Base-by-base conservation (phyloP, 805 yeast genomes). In the Ogataea philodendri region DNA sequence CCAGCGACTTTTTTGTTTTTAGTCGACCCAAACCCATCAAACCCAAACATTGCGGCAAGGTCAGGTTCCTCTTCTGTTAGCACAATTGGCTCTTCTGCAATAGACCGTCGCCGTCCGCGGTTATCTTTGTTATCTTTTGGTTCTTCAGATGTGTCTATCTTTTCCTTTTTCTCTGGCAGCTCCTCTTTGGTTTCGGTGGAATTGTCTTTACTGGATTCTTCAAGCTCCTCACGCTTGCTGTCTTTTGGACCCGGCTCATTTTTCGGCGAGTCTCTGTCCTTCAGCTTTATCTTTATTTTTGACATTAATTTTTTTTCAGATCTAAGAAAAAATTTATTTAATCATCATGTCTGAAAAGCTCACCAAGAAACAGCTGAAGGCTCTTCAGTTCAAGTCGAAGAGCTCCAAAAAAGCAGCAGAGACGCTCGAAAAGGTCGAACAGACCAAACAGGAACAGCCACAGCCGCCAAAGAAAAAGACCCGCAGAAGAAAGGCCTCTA, bases 401-500 rank as follows among this genome's bases (percentile, higher is more conserved):
- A 50, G 47, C 54, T 52, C 60, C 49, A 54, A 65, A 21, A 64
- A 62, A 44, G 60, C 56, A 6, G 61, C 62, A 37, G 52, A 61
- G 36, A 60, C 63, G 32, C 50, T 63, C 32, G 57, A 62, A 39
- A 48, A 41, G 22, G 52, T 51, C 35, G 55, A 54, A 17, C 40
- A 37, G 20, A 36, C 46, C 30, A 43, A 67, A 82, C 77, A 57
- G 66, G 90, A 46, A 81, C 83, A 58, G 80, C 89, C 3, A 74
- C 90, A 64, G 69, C 85, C 60, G 88, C 89, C 17, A 81, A 82
- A 63, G 81, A 81, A 45, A 84, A 84, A 14, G 78, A 71, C 57
- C 81, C 78, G 9, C 62, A 58, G 22, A 42, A 35, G 18, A 41
- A 43, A 5, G 40, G n/a, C n/a, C n/a, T 16, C 33, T 4, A n/a